Evolutionary conservation across 441 rosid genomes (phyloP).

Genomic region (Omphalea diandra): DNA sequence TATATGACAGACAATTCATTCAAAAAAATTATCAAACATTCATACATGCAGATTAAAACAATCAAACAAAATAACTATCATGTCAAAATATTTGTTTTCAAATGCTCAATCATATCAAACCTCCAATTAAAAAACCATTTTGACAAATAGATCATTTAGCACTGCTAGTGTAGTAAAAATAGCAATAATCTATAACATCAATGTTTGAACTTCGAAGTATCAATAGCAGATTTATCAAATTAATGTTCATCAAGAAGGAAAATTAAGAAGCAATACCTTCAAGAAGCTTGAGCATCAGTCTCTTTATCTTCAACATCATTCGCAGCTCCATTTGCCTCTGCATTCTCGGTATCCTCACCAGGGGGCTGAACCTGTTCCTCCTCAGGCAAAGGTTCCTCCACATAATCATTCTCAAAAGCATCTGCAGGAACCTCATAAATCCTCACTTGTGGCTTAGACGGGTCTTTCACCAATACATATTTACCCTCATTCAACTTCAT

Average conservation of each 20-base stretch:
- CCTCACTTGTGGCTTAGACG: constrained; percentile 88
- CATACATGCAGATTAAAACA: too few relatives aligned
- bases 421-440: constrained; percentile 91
- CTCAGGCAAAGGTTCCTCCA: constrained; percentile 90
- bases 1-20: too few relatives aligned
- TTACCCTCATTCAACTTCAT: constrained; percentile 93
- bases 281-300: constrained; percentile 48
- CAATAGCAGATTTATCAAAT: too few relatives aligned
- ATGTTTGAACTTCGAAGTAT: too few relatives aligned
- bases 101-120: too few relatives aligned
- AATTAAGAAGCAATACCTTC: constrained; percentile 31
- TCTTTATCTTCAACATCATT: constrained; percentile 54
- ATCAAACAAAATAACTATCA: too few relatives aligned
- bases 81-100: too few relatives aligned
- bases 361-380: constrained; percentile 90
- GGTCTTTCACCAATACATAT: constrained; percentile 90
- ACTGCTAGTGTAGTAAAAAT: too few relatives aligned
- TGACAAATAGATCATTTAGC: too few relatives aligned
- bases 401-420: constrained; percentile 94
- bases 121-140: too few relatives aligned
- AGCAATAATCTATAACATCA: too few relatives aligned
- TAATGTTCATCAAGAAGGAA: neutral
- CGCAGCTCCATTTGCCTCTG: constrained; percentile 43
- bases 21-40: too few relatives aligned
- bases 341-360: constrained; percentile 50